Conservation (phyloP, 148 eudicot species). For the Rhododendron williamsianum region DNA sequence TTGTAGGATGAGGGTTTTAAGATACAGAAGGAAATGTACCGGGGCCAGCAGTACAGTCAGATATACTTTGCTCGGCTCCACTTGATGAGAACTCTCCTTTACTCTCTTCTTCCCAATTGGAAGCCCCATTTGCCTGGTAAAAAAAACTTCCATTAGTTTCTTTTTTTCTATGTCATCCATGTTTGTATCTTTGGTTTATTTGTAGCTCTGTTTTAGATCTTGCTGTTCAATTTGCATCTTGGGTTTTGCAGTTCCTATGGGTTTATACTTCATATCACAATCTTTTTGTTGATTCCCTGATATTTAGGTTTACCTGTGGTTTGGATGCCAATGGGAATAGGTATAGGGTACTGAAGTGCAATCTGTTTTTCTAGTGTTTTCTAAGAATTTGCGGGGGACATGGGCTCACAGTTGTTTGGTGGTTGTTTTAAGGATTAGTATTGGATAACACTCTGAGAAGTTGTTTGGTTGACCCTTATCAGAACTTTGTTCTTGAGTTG, state of each 20-base stretch:
- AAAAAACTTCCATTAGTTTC: background rate
- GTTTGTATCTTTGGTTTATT: background rate
- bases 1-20: conserved; percentile 57
- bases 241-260: background rate
- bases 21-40: conserved; percentile 71
- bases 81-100: conserved; percentile 67
- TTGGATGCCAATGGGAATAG: background rate
- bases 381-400: background rate
- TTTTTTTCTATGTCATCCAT: background rate
- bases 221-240: background rate
- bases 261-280: background rate
- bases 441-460: background rate
- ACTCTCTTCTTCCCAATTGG: conserved; percentile 83
- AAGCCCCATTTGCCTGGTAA: conserved; percentile 80
- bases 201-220: background rate
- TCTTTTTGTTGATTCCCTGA: background rate
- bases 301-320: background rate
- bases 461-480: background rate
- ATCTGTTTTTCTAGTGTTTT: background rate
- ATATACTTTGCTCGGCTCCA: conserved; percentile 80
- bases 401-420: background rate
- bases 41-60: conserved; percentile 94
- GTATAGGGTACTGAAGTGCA: background rate
- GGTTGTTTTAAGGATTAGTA: background rate
- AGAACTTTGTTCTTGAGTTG: background rate